Conservation (phyloP, 257 asterid species). For the Coffea canephora region DNA sequence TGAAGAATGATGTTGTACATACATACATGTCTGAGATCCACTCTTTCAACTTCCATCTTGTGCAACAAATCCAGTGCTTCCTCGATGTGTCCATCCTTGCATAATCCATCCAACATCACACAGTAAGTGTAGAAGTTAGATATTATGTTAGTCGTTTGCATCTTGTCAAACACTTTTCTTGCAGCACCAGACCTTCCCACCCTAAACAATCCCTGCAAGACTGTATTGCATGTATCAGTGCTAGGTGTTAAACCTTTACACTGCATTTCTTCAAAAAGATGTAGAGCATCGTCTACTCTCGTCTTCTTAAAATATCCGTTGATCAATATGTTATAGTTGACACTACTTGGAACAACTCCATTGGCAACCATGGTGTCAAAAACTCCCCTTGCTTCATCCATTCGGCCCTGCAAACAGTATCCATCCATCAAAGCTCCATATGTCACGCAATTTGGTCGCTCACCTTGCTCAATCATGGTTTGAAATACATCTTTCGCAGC, state of each 20-base stretch:
- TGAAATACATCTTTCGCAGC: slow-evolving; percentile 20
- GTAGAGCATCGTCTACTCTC: slow-evolving; percentile 29
- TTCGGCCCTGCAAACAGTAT: slow-evolving; percentile 19
- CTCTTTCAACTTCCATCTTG: neutral
- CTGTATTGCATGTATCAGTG: no score
- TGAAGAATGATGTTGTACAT: slow-evolving; percentile 10
- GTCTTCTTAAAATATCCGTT: slow-evolving; percentile 30
- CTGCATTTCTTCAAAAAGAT: slow-evolving; percentile 23
- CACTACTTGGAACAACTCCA: slow-evolving; percentile 8
- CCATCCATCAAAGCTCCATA: slow-evolving; percentile 27
- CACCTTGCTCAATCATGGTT: slow-evolving; percentile 12
- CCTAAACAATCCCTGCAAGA: neutral
- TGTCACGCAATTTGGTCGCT: slow-evolving; percentile 11
- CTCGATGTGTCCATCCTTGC: slow-evolving; percentile 4
- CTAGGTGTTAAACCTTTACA: slow-evolving; percentile 14
- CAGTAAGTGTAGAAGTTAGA: slow-evolving; percentile 19
- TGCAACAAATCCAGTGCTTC: slow-evolving; percentile 23
- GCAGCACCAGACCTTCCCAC: neutral
- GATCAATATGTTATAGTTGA: slow-evolving; percentile 22
- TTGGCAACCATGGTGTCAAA: slow-evolving; percentile 17
- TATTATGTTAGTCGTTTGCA: slow-evolving; percentile 12
- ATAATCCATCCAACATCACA: slow-evolving; percentile 20
- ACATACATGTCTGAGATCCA: neutral
- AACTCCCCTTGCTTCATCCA: slow-evolving; percentile 2
- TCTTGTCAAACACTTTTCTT: slow-evolving; percentile 15